Conservation (phyloP, 139 green algal species). For the Chlamydomonas schloesseri region DNA sequence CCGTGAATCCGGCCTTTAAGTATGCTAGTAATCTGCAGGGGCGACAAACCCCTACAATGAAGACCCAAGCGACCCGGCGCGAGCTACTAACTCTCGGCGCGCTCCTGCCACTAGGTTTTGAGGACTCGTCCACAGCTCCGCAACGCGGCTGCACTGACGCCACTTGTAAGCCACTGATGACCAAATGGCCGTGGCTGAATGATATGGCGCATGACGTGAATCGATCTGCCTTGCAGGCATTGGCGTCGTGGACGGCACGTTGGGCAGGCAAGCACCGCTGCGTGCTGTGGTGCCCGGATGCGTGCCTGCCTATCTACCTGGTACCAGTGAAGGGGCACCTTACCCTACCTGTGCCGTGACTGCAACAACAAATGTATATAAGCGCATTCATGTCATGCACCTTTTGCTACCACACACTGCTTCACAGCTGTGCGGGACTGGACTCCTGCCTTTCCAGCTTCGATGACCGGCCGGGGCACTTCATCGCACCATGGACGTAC, state of each 20-base stretch:
- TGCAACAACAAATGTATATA: too few species aligned
- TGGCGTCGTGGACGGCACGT: slow-evolving; percentile 34
- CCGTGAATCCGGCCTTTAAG: too few species aligned
- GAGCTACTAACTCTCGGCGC: neutral
- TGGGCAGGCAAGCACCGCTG: slow-evolving; percentile 2
- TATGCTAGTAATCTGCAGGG: too few species aligned
- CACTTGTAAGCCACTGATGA: slow-evolving; percentile 22
- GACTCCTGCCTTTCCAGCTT: slow-evolving; percentile 22
- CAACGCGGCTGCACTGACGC: neutral
- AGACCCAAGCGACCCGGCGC: neutral
- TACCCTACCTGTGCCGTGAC: too few species aligned
- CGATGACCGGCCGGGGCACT: slow-evolving; percentile 36
- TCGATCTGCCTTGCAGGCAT: slow-evolving; percentile 19
- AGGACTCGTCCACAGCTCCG: neutral
- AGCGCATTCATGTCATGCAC: too few species aligned
- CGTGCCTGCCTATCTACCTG: too few species aligned
- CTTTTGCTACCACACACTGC: too few species aligned
- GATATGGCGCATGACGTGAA: too few species aligned
- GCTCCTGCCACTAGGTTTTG: neutral
- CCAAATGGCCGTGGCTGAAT: too few species aligned
- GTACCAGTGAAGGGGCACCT: too few species aligned
- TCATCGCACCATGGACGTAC: slow-evolving; percentile 34
- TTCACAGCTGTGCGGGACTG: slow-evolving; percentile 25
- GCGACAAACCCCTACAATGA: too few species aligned
- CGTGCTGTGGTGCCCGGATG: too few species aligned